Base-by-base conservation (phyloP, 1,284 basidiomycete species). In the Mixia osmundae region DNA sequence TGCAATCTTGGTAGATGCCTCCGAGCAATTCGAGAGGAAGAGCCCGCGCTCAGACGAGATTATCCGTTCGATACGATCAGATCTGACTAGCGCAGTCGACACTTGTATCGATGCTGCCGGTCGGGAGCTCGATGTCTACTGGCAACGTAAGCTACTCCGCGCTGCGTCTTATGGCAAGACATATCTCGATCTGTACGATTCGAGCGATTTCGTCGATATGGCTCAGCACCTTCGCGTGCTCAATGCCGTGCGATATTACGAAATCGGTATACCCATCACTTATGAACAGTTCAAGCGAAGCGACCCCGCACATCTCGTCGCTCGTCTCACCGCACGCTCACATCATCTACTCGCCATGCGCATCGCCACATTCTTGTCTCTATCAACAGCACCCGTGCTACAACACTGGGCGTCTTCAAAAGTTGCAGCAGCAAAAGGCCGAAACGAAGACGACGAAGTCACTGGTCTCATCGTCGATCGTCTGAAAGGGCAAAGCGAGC, bases 41-140 rank as follows among this genome's bases (percentile, higher is more conserved):
- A 76, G 76, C 8, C 77, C 85, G 2, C 82, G 82, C 52, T 80
- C 87, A 1, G 80, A 95, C 51, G 87, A 95, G 57, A 79, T 67
- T 47, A 79, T 97, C 37, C 71, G 83, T 2, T 76, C 67, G 45
- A 85, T 97, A 39, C 68, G 74, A 10, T 72, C 74, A 1, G 83
- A 89, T 24, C 66, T 97, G 26, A 74, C 72, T 0, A 64, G 67
- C 20, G 89, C 89, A 2, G 83, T 95, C 5, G 76, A 94, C 50
- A 74, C 78, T 29, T 87, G 85, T 47, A 73, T 95, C 20, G 79
- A 87, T 42, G 89, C 89, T 20, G 89, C 91, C 1, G 80, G 78
- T 2, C 67, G 73, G 37, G 87, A 94, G 57, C 83, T 79, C 71
- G 80, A 89, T 38, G 71, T 74, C 1, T 61, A 67, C 39, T 89